Base-by-base conservation (phyloP, 331 rosid species). In the Prunus yedoensis region DNA sequence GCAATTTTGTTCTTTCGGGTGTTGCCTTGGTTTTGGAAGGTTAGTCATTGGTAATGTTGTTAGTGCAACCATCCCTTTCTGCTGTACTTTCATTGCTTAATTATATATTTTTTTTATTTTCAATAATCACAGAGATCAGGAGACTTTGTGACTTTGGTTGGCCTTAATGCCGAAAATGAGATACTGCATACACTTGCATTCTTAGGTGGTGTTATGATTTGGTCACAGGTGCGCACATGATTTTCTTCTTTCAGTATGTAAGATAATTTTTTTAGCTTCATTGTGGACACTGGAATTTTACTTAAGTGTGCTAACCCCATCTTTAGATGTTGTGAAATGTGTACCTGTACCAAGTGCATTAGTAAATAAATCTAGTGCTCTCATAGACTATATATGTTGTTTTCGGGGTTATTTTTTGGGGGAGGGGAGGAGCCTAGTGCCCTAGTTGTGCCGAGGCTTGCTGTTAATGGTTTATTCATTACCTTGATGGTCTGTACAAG, bases 11-110 rank as follows among this genome's bases (percentile, higher is more conserved):
- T 85, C 78, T 89, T 75, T 67, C 85, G 95, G 52, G 86, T 90
- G 56, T 82, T 92, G 84, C 99, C 99, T 78, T 92, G 95, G 97
- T 81, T 94, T 83, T 94, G 99, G 99, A 92, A 92, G 96, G 99
- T 92, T 75, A 82, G 87, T 69, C 18, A 75, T 79, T 84, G 65
- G 66, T 57, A 50, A 10, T 77, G 20, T 59, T 21, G 57, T 74
- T 77, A 70, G 52, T 62, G 57, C n/a, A 45, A 27, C 8, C 67
- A 23, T 56, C 28, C 41, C 46, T 76, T 79, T 53, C 50, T 73
- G 74, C 69, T 80, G 9, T 76, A 49, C 77, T 8, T 54, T 53
- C 30, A 3, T 17, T 41, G 51, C 51, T 69, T 79, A 50, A 78
- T 74, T 70, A 25, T 53, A 15, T 30, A 50, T 12, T 5, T 14